Percentiles rank a stretch among this genome's conserved stretches.
phyloP scores from a whole-genome alignment of 768 basidiomycete genomes.

The Sistotremastrum niveocremeum region DNA sequence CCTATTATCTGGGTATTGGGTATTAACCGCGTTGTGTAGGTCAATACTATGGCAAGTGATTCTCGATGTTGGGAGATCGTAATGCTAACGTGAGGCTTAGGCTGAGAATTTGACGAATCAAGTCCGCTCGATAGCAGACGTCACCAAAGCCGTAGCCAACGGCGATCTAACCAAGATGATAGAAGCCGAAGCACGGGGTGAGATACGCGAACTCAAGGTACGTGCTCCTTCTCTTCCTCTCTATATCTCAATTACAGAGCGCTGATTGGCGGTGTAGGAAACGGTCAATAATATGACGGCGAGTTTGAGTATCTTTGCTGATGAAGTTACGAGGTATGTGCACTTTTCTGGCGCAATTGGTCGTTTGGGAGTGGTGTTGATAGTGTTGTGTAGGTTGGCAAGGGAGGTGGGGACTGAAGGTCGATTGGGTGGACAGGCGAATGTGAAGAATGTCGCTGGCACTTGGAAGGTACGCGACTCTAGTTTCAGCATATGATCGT shows the following conservation, averaged over 20 bases:
- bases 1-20: not conserved
- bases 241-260: not conserved
- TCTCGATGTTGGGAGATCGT: not conserved
- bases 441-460: conserved; percentile 87
- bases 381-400: conserved; percentile 45
- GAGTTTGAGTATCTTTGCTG: conserved; percentile 71
- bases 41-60: conserved; percentile 7
- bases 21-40: not conserved
- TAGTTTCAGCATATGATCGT: not conserved
- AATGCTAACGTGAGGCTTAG: conserved; percentile 12
- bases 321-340: conserved; percentile 42
- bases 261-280: conserved; percentile 39
- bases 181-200: conserved; percentile 81
- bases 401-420: conserved; percentile 97
- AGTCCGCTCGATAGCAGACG: conserved; percentile 84
- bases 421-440: conserved; percentile 84
- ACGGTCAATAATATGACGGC: conserved; percentile 96
- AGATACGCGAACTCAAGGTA: conserved; percentile 59
- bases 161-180: conserved; percentile 93
- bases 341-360: not conserved
- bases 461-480: conserved; percentile 65
- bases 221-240: not conserved
- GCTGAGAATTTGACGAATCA: conserved; percentile 85
- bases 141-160: conserved; percentile 88
- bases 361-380: not conserved